These are phyloP conservation scores for Gossypium ekmanianum DNA, from an alignment of 345 rosid species.

Conservation along the genomic window DNA sequence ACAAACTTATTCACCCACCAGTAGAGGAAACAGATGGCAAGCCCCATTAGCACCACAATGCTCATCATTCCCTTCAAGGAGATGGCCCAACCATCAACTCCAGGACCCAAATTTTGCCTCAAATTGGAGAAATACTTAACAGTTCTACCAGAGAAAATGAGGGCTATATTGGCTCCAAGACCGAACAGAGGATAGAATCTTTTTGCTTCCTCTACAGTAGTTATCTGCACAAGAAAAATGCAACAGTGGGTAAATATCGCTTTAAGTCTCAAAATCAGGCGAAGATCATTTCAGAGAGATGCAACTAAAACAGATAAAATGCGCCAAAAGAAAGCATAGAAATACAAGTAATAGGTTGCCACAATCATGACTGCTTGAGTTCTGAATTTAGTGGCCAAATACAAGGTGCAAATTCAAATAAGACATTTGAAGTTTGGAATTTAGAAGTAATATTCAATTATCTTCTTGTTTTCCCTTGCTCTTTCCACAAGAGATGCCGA, in stretches of 20 bases:
- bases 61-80: slow-evolving; percentile 96
- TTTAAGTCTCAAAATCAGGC: not conserved
- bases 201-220: slow-evolving; percentile 94
- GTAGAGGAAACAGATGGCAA: slow-evolving; percentile 73
- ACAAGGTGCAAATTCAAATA: not conserved
- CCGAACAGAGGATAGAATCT: slow-evolving; percentile 93
- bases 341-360: not conserved
- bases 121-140: slow-evolving; percentile 91
- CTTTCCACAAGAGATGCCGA: not conserved
- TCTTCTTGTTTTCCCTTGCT: not conserved
- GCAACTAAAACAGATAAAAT: not conserved
- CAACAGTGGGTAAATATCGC: slow-evolving; percentile 12
- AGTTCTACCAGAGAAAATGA: slow-evolving; percentile 89
- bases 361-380: not conserved
- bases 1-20: slow-evolving; percentile 91
- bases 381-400: not conserved
- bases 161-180: slow-evolving; percentile 91
- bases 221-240: slow-evolving; percentile 55
- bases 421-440: not conserved
- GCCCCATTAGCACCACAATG: slow-evolving; percentile 86
- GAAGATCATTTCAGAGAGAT: not conserved
- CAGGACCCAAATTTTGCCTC: slow-evolving; percentile 87
- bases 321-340: not conserved
- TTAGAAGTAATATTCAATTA: not conserved
- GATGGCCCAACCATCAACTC: slow-evolving; percentile 98